Evolutionary conservation across 2,329 filamentous ascomycete species (phyloP), one percentile per base, ranked within the genome.

Genomic region (Neofusicoccum laricinum): DNA sequence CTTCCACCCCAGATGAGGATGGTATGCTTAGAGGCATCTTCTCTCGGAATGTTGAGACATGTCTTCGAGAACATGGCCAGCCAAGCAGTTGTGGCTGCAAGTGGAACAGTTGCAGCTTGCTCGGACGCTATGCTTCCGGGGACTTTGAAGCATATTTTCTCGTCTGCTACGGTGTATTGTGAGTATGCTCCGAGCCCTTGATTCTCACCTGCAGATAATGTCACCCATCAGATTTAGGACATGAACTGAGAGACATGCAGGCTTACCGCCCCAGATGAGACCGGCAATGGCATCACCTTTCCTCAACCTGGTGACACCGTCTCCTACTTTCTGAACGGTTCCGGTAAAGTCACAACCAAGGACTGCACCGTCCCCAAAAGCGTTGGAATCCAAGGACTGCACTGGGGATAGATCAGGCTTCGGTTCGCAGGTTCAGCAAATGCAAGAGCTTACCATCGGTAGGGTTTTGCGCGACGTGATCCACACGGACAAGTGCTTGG

Each of bases 1-100:
- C 78, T 80, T 38, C 79, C 80, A 21, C 78, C 80, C 77, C 78
- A 82, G 14, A 82, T 71, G 4, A 83, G 70, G 3, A 83, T 68
- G 32, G 67, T 70, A 7, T 11, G 50, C 48, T 12, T 6, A 8
- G 15, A 15, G n/a, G 15, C 55, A 65, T 12, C 10, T 4, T 36
- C 67, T 64, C 64, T 75, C 57, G 64, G 63, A 21, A 81, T 76
- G n/a, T 66, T 66, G 8, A 82, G 68, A 41, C 73, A 77, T 2
- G 71, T 68, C 45, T 74, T 72, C 0, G 78, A 79, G 57, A 78
- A 80, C 0, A 81, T 64, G 0, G 76, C 77, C 4, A 81, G 70
- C 72, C 71, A 77, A 0, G 79, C 70, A 4, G 79, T 82, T 5
- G 72, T 66, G 0, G 72, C 71, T 2, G 78, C 80, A 2, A 82